phyloP scores from a whole-genome alignment of 768 basidiomycete species.

The Boletus tomentosulus region DNA sequence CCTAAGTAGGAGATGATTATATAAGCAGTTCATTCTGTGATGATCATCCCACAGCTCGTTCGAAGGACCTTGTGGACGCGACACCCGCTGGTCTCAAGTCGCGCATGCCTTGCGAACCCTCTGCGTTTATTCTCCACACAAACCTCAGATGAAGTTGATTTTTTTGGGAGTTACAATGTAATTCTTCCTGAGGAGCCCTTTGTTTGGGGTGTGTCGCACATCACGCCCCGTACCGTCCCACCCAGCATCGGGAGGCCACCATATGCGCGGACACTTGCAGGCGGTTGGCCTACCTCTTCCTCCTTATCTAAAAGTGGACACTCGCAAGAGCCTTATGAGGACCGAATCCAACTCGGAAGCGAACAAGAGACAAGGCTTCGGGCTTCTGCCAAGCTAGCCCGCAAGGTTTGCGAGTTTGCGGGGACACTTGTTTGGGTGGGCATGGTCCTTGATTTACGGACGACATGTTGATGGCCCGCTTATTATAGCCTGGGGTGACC shows the following conservation, averaged over 20 bases:
- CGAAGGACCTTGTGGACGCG: not conserved
- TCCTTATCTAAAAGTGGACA: not conserved
- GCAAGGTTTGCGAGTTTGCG: conserved; percentile 51
- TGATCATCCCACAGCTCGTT: not conserved
- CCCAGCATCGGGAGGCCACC: conserved; percentile 48
- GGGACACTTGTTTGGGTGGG: conserved; percentile 50
- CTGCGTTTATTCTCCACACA: conserved; percentile 6
- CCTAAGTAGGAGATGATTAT: not conserved
- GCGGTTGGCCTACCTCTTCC: not conserved
- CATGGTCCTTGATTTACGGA: not conserved
- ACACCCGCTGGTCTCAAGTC: not conserved
- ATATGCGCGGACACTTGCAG: conserved; percentile 35
- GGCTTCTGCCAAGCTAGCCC: conserved; percentile 53
- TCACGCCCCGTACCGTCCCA: conserved; percentile 55
- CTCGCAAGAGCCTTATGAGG: conserved; percentile 7
- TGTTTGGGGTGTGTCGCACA: conserved; percentile 60
- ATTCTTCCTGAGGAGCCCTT: conserved; percentile 66
- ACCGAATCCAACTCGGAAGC: conserved; percentile 47
- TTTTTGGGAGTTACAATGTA: conserved; percentile 53
- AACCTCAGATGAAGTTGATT: conserved; percentile 10
- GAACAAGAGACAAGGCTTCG: conserved; percentile 50
- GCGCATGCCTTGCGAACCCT: no score
- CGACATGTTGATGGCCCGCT: not conserved
- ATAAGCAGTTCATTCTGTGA: not conserved
- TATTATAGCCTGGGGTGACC: conserved; percentile 57